Evolutionary conservation across 2,329 filamentous ascomycete species (phyloP).

Genomic region (Sporothrix mexicana): DNA sequence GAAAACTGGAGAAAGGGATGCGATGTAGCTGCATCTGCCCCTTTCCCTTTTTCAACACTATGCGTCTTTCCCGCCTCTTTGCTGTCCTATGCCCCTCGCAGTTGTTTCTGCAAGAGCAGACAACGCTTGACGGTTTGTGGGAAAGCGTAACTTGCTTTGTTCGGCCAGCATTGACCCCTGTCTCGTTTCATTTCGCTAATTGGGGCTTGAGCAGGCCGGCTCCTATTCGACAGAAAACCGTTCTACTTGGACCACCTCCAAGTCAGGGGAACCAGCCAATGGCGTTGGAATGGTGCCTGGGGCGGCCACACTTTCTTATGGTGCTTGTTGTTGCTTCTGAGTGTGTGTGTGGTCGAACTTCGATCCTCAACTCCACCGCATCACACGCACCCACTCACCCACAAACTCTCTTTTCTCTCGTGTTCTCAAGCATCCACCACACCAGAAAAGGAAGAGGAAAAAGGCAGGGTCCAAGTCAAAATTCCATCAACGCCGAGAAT

Average conservation of each 20-base stretch:
- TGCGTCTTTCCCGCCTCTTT: neutral
- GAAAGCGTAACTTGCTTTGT: neutral
- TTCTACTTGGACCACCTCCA: neutral
- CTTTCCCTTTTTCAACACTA: neutral
- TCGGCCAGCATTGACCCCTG: slow-evolving; percentile 15
- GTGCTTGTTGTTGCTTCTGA: slow-evolving; percentile 22
- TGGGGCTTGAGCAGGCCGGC: slow-evolving; percentile 14
- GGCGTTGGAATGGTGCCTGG: slow-evolving; percentile 26
- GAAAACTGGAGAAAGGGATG: slow-evolving; percentile 10
- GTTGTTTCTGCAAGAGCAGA: slow-evolving; percentile 19
- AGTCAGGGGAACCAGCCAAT: slow-evolving; percentile 27
- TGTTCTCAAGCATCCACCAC: slow-evolving; percentile 13
- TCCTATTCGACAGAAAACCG: slow-evolving; percentile 22
- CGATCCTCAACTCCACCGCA: neutral
- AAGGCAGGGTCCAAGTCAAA: slow-evolving; percentile 3
- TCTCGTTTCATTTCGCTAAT: slow-evolving; percentile 33
- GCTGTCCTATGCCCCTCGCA: slow-evolving; percentile 17
- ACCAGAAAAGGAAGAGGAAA: neutral
- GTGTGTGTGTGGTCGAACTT: slow-evolving; percentile 18
- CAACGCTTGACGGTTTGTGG: slow-evolving; percentile 18
- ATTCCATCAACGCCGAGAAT: neutral
- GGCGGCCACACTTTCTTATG: neutral
- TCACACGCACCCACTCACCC: neutral
- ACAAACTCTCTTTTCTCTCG: slow-evolving; percentile 11
- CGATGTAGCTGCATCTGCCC: neutral